Evolutionary conservation across 2,329 filamentous ascomycete genomes (phyloP).

Genomic region (Rhinocladiella similis): DNA sequence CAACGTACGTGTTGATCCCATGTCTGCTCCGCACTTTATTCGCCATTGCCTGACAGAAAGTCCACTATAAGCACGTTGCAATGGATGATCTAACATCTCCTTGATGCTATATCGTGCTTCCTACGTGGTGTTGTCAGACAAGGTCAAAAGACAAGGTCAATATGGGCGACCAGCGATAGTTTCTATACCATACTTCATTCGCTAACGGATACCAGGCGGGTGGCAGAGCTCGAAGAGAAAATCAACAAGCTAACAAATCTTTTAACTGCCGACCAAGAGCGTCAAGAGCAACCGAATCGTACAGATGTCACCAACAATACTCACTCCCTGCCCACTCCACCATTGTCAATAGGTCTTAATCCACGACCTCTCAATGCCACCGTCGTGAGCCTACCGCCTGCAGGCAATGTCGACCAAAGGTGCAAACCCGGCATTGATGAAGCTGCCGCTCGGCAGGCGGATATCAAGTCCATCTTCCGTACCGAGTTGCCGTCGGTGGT

Average conservation of each 20-base stretch:
- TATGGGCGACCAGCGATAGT: not conserved
- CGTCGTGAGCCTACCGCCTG: no score
- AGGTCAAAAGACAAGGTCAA: not conserved
- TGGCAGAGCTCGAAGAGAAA: slow-evolving; percentile 12
- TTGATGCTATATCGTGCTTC: not conserved
- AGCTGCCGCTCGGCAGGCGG: not conserved
- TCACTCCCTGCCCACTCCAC: slow-evolving; percentile 3
- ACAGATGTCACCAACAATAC: not conserved
- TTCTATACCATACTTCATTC: not conserved
- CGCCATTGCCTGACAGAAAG: not conserved
- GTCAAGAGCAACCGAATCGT: not conserved
- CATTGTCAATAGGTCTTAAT: slow-evolving; percentile 2
- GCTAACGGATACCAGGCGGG: slow-evolving; percentile 4
- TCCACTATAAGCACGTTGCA: not conserved
- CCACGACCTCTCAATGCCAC: no score
- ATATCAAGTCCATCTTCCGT: not conserved
- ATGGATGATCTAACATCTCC: not conserved
- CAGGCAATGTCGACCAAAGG: not conserved
- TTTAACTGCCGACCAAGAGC: not conserved
- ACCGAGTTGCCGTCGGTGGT: slow-evolving; percentile 6
- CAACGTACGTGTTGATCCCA: slow-evolving; percentile 1
- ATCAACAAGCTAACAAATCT: slow-evolving; percentile 14
- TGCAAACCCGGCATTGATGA: not conserved
- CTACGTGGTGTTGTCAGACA: not conserved
- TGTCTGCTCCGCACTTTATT: not conserved